Conservation (phyloP, 2,329 filamentous ascomycete genomes). For the Fusarium nelsonii region DNA sequence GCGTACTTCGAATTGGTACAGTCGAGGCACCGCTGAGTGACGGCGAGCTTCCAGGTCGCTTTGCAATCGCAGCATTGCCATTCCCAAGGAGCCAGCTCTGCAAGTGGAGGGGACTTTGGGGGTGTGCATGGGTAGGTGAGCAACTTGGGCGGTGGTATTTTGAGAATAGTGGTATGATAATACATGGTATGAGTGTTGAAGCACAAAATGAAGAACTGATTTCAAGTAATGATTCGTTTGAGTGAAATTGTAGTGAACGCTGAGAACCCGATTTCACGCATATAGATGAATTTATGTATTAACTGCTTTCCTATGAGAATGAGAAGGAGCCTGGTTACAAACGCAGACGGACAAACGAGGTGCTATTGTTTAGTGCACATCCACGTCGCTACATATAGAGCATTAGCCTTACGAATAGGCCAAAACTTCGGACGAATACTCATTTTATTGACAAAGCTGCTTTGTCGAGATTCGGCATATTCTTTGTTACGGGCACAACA, state of each 20-base stretch:
- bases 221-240: not conserved
- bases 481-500: constrained; percentile 16
- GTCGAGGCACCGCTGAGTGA: constrained; percentile 28
- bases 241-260: not conserved
- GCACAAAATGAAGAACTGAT: no score
- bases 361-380: not conserved
- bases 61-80: constrained; percentile 54
- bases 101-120: constrained; percentile 1
- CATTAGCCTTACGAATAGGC: not conserved
- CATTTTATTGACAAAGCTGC: not conserved
- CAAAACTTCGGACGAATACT: not conserved
- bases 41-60: constrained; percentile 38
- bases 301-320: not conserved
- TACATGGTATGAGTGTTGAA: not conserved
- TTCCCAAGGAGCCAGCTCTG: constrained; percentile 42
- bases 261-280: not conserved
- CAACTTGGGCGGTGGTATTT: not conserved
- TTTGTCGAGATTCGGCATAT: not conserved
- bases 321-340: not conserved
- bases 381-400: not conserved
- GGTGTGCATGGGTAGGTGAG: constrained; percentile 5
- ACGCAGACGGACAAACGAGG: not conserved
- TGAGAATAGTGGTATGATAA: not conserved
- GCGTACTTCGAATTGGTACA: not conserved
- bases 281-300: not conserved